Conservation (phyloP, 2,329 filamentous ascomycete species). For the Didymella exigua region DNA sequence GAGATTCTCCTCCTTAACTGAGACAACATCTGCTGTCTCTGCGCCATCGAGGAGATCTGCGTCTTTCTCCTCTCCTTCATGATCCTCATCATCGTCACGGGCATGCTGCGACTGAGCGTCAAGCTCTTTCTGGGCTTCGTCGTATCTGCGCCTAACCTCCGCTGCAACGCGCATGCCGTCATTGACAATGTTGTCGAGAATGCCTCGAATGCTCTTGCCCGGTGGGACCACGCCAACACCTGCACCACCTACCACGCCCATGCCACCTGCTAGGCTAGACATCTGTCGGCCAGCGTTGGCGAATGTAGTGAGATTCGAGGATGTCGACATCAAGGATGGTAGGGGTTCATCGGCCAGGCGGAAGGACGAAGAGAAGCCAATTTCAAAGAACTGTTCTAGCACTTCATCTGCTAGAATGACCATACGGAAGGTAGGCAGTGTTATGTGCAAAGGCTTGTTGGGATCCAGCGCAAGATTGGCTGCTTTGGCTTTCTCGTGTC, state of each 20-base stretch:
- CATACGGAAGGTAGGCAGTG: slow-evolving; percentile 97
- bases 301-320: slow-evolving; percentile 83
- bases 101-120: slow-evolving; percentile 72
- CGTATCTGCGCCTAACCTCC: slow-evolving; percentile 90
- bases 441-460: slow-evolving; percentile 91
- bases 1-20: slow-evolving; percentile 29
- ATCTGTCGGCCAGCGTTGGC: slow-evolving; percentile 65
- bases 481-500: slow-evolving; percentile 65
- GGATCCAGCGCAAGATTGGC: slow-evolving; percentile 93
- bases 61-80: slow-evolving; percentile 56
- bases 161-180: slow-evolving; percentile 96
- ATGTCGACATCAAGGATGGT: slow-evolving; percentile 57
- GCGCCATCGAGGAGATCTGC: slow-evolving; percentile 57
- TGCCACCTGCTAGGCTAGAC: slow-evolving; percentile 47
- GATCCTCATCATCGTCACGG: slow-evolving; percentile 66
- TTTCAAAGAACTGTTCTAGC: slow-evolving; percentile 96
- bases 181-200: slow-evolving; percentile 95
- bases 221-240: slow-evolving; percentile 63
- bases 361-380: slow-evolving; percentile 91
- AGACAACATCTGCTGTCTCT: slow-evolving; percentile 53
- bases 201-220: slow-evolving; percentile 81
- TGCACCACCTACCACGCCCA: slow-evolving; percentile 53
- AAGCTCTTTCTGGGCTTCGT: slow-evolving; percentile 90
- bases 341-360: slow-evolving; percentile 73
- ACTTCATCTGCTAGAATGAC: slow-evolving; percentile 95